Base-by-base conservation (phyloP, 768 basidiomycete genomes). In the Lentinula boryana region DNA sequence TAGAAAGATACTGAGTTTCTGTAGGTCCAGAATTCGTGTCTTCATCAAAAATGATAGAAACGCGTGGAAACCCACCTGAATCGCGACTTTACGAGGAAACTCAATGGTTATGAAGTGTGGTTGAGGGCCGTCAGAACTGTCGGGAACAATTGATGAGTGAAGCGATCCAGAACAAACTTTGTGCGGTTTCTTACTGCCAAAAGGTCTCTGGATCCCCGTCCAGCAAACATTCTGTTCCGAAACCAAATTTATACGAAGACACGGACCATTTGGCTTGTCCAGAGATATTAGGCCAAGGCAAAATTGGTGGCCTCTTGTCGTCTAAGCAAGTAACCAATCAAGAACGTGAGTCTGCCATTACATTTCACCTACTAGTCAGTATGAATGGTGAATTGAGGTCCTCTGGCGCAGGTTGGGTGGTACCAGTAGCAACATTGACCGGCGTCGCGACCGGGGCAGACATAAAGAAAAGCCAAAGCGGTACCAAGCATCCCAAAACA, bases 61-160 rank as follows among this genome's bases (percentile, higher is more conserved):
- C 44, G 46, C 9, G 36, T 56, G 16, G 27, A 55, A n/a, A 44
- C 75, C 23, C 60, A 93, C 95, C 75, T 95, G 90, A 35, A 99
- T 85, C 2, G 89, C 85, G 23, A 97, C 88, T 70, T 93, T 91
- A 46, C 89, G 84, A 21, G 93, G 87, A 72, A 99, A 99, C 69
- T 95, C 91, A 54, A 97, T 79, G 0, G 95, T 96, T 67, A 98
- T 91, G 64, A 91, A 91, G 75, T 99, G 96, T 2, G 97, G 97
- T 68, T 98, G 97, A 1, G 95, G 93, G 1, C 97, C 97, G 69
- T 98, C 97, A 3, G 89, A 89, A 70, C 91, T 93, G 64, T 16
- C 58, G 64, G 32, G 18, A 32, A 63, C 23, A 43, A 8, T 51
- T 23, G 32, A 56, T 60, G 38, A 60, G 18, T 55, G 27, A 43